These are phyloP conservation scores for Xylariales sp. DNA, from an alignment of 2,329 filamentous ascomycete genomes.

Conservation along the genomic window DNA sequence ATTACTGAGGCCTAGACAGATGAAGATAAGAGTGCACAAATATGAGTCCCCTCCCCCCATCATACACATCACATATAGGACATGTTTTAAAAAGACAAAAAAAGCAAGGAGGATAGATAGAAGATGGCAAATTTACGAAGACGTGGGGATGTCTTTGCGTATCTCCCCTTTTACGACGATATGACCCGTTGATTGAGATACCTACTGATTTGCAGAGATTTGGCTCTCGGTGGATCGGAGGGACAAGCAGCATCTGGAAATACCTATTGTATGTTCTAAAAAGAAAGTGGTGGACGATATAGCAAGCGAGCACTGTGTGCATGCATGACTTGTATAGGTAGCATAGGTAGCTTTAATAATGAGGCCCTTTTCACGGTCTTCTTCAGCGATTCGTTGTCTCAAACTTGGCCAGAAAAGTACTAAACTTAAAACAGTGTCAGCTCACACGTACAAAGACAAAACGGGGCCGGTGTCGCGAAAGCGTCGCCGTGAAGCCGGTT, in stretches of 20 bases:
- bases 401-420: too few relatives aligned
- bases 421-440: neutral
- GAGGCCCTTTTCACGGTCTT: slow-evolving; percentile 12
- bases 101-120: slow-evolving; percentile 19
- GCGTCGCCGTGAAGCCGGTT: slow-evolving; percentile 19
- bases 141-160: slow-evolving; percentile 14
- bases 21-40: slow-evolving; percentile 17
- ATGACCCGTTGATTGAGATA: slow-evolving; percentile 37
- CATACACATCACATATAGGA: slow-evolving; percentile 21
- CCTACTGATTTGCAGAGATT: slow-evolving; percentile 24
- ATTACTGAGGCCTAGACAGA: slow-evolving; percentile 33
- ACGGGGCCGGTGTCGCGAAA: neutral
- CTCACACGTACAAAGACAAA: slow-evolving; percentile 9
- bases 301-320: slow-evolving; percentile 17
- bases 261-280: slow-evolving; percentile 26
- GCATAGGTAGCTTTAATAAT: slow-evolving; percentile 32
- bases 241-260: slow-evolving; percentile 27
- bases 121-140: slow-evolving; percentile 29
- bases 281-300: slow-evolving; percentile 17
- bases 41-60: neutral
- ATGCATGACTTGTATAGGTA: slow-evolving; percentile 35
- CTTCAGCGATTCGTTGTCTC: neutral
- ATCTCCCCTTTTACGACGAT: slow-evolving; percentile 36
- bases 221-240: slow-evolving; percentile 6
- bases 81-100: slow-evolving; percentile 7